Conservation (phyloP, 73 alveolate genomes). For the Tetrahymena elliotti region DNA sequence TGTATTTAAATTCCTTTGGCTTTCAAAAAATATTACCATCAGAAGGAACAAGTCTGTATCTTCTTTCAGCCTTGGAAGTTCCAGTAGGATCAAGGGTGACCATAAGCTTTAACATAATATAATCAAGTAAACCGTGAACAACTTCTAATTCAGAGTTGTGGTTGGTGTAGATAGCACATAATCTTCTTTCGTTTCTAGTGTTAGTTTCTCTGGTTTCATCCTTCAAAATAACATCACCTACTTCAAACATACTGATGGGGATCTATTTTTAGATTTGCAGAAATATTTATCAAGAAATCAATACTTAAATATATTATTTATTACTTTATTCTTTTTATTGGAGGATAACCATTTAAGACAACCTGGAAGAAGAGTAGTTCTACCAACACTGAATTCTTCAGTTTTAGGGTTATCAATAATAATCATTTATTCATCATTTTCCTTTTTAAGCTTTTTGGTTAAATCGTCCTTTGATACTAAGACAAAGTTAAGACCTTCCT, state of each 20-base stretch:
- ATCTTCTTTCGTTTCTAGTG: conserved; percentile 77
- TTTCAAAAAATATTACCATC: conserved; percentile 19
- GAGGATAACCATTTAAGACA: conserved; percentile 81
- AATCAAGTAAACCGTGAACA: conserved; percentile 88
- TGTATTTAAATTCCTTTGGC: conserved; percentile 36
- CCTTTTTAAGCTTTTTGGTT: conserved; percentile 51
- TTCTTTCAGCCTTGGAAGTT: conserved; percentile 32
- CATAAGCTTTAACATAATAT: conserved; percentile 81
- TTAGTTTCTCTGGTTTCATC: conserved; percentile 71
- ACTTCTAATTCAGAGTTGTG: conserved; percentile 71
- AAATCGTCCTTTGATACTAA: conserved; percentile 73
- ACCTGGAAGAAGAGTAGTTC: conserved; percentile 96
- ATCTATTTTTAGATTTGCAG: conserved; percentile 10
- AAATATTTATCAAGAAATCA: too few species aligned
- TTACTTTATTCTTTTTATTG: conserved; percentile 48
- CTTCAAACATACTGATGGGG: conserved; percentile 87
- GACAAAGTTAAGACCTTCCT: conserved; percentile 93
- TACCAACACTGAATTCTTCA: conserved; percentile 74
- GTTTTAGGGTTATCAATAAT: conserved; percentile 65
- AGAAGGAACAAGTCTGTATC: conserved; percentile 40
- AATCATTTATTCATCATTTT: conserved; percentile 52
- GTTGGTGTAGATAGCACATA: conserved; percentile 67
- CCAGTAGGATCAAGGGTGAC: conserved; percentile 7
- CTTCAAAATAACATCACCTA: conserved; percentile 78
- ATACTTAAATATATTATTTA: too few species aligned